Conservation (phyloP, 2,329 filamentous ascomycete genomes). For the Pleoardoris graminearum region DNA sequence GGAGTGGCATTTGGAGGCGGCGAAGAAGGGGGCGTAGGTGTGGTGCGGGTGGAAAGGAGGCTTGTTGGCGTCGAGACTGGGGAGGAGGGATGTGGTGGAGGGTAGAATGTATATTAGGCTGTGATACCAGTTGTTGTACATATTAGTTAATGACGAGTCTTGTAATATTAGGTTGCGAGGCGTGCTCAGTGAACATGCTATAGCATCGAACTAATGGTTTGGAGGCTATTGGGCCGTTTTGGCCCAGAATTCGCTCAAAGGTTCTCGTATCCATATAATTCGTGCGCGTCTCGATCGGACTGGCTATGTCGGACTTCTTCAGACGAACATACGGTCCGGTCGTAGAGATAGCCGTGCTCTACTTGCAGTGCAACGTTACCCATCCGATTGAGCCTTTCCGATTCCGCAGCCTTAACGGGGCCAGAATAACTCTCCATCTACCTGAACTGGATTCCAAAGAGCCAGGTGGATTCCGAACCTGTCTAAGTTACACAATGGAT, state of each 20-base stretch:
- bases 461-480: too few relatives aligned
- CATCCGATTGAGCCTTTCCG: neutral
- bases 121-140: neutral
- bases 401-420: neutral
- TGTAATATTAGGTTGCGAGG: too few relatives aligned
- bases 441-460: neutral
- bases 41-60: neutral
- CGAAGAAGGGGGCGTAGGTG: constrained; percentile 19
- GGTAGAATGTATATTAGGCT: neutral
- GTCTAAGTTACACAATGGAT: neutral
- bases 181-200: neutral
- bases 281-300: too few relatives aligned
- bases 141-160: neutral
- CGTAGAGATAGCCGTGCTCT: neutral
- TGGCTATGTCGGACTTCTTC: neutral
- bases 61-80: neutral
- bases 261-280: too few relatives aligned
- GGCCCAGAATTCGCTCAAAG: too few relatives aligned
- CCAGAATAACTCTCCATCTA: neutral
- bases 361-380: neutral
- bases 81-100: neutral
- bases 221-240: too few relatives aligned
- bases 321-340: neutral
- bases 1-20: constrained; percentile 72
- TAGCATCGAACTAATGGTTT: neutral